Conservation (phyloP, 2,329 filamentous ascomycete genomes). For the Penicillium sp. region DNA sequence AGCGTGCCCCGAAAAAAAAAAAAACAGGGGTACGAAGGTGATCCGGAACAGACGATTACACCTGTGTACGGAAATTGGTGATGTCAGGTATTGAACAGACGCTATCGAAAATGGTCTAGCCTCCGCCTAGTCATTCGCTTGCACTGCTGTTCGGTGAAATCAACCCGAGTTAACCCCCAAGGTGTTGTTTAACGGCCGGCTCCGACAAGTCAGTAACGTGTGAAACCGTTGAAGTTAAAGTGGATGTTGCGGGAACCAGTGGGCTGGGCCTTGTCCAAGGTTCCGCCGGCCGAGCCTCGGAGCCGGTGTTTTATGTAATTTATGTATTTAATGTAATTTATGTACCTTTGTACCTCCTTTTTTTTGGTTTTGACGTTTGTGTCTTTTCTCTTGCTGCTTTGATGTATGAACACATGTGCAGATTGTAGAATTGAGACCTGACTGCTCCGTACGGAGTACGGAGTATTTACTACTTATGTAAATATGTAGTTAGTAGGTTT, state of each 20-base stretch:
- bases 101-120: conserved; percentile 8
- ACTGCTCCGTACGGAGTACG: not conserved
- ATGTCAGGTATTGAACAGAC: conserved; percentile 15
- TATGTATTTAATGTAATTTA: not conserved
- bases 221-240: conserved; percentile 17
- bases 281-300: conserved; percentile 25
- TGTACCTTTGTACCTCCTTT: not conserved
- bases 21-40: conserved; percentile 10
- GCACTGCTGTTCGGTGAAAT: conserved; percentile 10
- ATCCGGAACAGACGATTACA: conserved; percentile 15
- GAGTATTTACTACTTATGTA: too few relatives aligned
- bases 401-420: not conserved
- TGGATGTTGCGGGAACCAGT: conserved; percentile 4
- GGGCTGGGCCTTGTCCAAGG: conserved; percentile 2
- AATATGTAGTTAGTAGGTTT: not conserved
- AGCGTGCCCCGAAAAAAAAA: conserved; percentile 5
- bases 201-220: conserved; percentile 17
- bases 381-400: not conserved
- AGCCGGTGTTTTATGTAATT: conserved; percentile 9
- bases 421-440: not conserved
- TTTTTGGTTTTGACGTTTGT: not conserved
- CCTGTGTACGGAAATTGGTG: conserved; percentile 17
- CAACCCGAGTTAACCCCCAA: conserved; percentile 23
- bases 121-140: not conserved
- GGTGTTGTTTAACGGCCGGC: conserved; percentile 20